Base-by-base conservation (phyloP, 31 red algal species). In the Asparagopsis taxiformis region DNA sequence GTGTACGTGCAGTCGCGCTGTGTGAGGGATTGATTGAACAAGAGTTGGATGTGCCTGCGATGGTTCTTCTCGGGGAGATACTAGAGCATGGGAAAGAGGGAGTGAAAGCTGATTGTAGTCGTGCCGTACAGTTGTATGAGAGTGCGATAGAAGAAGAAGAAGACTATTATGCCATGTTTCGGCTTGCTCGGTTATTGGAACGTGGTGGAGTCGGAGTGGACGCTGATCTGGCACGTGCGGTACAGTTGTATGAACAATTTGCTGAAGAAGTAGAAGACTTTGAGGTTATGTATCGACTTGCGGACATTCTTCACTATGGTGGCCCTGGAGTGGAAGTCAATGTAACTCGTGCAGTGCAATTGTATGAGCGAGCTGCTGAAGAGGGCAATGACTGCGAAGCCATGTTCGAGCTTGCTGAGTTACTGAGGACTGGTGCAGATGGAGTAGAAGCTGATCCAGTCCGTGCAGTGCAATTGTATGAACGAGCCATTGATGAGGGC, bases 81-180 rank as follows among this genome's bases (percentile, higher is more conserved):
- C 52, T 55, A 24, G 52, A 55, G 21, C 21, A 55, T 15, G 52
- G 52, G 52, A 24, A 19, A 24, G 52, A 55, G 52, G 52, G 52
- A 5, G 52, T 55, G 52, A 24, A 24, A 24, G 4, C 25, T n/a
- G 30, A 63, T 30, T 3, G 24, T 4, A 35, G 31, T 0, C 10
- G 21, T 22, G 59, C 59, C 5, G 59, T 30, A 8, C 22, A 63
- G 59, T 16, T 63, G 59, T 63, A 63, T 35, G 28, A 63, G 30
- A 30, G 0, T 6, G 59, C 59, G 59, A 63, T 63, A 22, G 6
- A 30, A 7, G 59, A 63, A 29, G 22, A 35, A 9, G 0, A 30
- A 35, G 31, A 35, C 21, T n/a, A 20, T 22, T n/a, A 30, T n/a
- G 59, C 17, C 22, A 35, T 35, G 59, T 30, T 32, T 30, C 28